Base-by-base conservation (phyloP, 805 yeast species). In the Pichia ethanolica region DNA sequence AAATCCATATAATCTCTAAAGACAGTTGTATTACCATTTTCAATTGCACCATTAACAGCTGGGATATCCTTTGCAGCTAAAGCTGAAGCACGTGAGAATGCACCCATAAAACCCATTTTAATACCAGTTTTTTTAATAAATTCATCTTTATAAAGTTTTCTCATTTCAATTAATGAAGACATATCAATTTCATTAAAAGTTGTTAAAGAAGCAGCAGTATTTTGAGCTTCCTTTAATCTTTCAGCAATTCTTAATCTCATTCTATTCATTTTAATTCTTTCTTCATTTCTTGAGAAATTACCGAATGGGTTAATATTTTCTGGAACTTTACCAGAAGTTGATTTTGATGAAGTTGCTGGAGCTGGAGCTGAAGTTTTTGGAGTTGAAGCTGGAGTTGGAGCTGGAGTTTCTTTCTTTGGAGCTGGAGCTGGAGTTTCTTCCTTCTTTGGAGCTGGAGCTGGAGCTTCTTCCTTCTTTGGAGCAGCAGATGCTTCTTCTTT, bases 241-340 rank as follows among this genome's bases (percentile, higher is more conserved):
- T 91, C 98, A 53, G 99, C 96, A 59, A 93, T 93, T 79, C 99
- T 88, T 73, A 88, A 72, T 75, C 99, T 86, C 98, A 91, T 93
- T 77, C 99, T 87, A 83, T 90, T 93, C 98, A 91, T 91, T 78
- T 91, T 91, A 56, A 93, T 95, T 68, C 89, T 81, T 66, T 83
- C 86, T 74, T 93, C 98, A 54, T 73, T 71, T 75, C 99, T 86
- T 51, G 93, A 77, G 65, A 87, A 88, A 35, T 77, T 60, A 39
- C 75, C 72, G 41, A 70, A 62, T 34, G 77, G 63, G 40, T 50
- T 52, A 34, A 48, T 48, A 13, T 39, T 37, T 41, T 48, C 53
- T 41, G 71, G 69, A 42, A 68, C 58, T 41, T 71, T 60, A 48
- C 64, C 62, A 14, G 56, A 26, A n/a, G 56, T 43, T 8, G 57